These are phyloP conservation scores for Ballota nigra DNA, from an alignment of 257 asterid genomes.

Conservation along the genomic window DNA sequence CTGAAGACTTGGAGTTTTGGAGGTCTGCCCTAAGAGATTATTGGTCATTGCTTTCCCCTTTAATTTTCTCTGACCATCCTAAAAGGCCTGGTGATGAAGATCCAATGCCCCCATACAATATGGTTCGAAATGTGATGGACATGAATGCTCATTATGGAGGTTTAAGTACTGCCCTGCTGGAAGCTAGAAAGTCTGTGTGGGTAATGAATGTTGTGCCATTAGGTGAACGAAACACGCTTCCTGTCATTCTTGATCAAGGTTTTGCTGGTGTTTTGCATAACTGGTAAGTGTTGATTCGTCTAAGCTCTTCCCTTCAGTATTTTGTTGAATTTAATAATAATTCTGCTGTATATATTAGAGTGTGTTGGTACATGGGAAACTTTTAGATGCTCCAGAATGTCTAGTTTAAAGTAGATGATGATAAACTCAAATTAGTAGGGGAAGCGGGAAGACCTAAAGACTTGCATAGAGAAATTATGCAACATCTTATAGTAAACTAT, in stretches of 20 bases:
- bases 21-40: constrained; percentile 70
- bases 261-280: constrained; percentile 79
- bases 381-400: background rate
- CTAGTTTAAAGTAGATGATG: background rate
- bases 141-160: constrained; percentile 92
- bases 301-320: constrained; percentile 1
- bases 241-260: constrained; percentile 73
- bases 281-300: constrained; percentile 52
- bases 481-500: background rate
- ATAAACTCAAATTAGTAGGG: background rate
- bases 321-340: background rate
- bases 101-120: constrained; percentile 85
- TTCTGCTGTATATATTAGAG: background rate
- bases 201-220: constrained; percentile 93
- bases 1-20: constrained; percentile 71
- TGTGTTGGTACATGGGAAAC: background rate
- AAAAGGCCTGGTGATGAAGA: constrained; percentile 97
- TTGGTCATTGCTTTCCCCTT: constrained; percentile 97
- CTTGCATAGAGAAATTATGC: background rate
- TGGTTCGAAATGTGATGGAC: constrained; percentile 97
- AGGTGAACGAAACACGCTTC: constrained; percentile 65
- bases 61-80: constrained; percentile 98
- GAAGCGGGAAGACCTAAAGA: background rate
- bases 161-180: constrained; percentile 63
- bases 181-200: constrained; percentile 80